Base-by-base conservation (phyloP, 2,329 filamentous ascomycete genomes). In the Fusarium pseudocircinatum region DNA sequence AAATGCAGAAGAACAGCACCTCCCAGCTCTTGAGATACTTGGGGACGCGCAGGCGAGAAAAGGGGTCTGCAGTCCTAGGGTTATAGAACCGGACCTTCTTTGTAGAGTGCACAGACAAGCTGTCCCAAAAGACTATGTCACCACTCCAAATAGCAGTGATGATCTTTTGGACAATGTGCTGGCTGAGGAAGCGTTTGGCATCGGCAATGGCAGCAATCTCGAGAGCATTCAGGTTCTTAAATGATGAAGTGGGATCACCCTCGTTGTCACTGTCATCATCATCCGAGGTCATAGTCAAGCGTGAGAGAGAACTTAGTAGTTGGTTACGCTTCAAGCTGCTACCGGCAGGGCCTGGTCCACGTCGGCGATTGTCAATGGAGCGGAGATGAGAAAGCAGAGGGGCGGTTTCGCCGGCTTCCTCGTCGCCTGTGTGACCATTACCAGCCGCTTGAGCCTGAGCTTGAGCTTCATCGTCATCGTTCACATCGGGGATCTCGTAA, bases 121-220 rank as follows among this genome's bases (percentile, higher is more conserved):
- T 89, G 68, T 95, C 92, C 94, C 94, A 97, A 80, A 97, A 96
- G 42, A 95, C 89, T 68, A 97, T 94, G 73, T 95, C 92, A 50
- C 94, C 94, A 71, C 91, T 90, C 94, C 94, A 97, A 60, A 97
- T 93, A 54, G 93, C 93, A 50, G 93, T 92, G 70, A 97, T 90
- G 73, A 97, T 93, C 77, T 92, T 93, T 79, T 97, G 94, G 16
- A 97, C 92, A 6, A 93, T 89, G 67, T 88, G 88, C 80, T 97
- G 94, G 78, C 92, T 92, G 40, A 97, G 87, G 75, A 97, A 97
- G 50, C 93, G 93, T 83, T 97, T 97, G 36, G 94, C 93, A 66
- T 93, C 88, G 18, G 92, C 92, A 26, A 97, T 90, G 50, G 92
- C 91, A 32, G 94, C 94, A 77, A 97, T 95, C 79, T 97, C 94